Conservation (phyloP, 2,329 filamentous ascomycete species). For the Exophiala lecanii-corni region DNA sequence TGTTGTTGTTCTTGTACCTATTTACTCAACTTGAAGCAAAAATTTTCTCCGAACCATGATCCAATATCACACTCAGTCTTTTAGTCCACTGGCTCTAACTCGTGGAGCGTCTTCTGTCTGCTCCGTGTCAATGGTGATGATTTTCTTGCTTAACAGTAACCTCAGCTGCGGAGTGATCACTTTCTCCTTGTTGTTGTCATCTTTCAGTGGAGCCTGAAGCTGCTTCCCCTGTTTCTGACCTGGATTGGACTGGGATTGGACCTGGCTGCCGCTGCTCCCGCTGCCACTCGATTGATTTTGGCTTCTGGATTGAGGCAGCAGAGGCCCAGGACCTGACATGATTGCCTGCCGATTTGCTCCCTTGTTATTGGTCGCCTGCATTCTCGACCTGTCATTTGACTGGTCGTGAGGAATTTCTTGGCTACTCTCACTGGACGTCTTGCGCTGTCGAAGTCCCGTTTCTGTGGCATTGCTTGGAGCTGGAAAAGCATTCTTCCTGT, state of each 20-base stretch:
- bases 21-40: no score
- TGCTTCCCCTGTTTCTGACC: slow-evolving; percentile 25
- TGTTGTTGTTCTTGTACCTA: no score
- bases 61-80: slow-evolving; percentile 23
- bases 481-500: slow-evolving; percentile 86
- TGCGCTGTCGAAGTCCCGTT: slow-evolving; percentile 13
- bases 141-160: slow-evolving; percentile 55
- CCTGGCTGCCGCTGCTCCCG: neutral
- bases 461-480: slow-evolving; percentile 39
- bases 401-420: neutral
- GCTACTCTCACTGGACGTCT: slow-evolving; percentile 1
- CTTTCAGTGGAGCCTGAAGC: slow-evolving; percentile 22
- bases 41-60: no score
- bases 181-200: slow-evolving; percentile 38
- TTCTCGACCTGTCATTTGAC: neutral
- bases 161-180: slow-evolving; percentile 62
- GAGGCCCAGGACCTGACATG: slow-evolving; percentile 1
- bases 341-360: slow-evolving; percentile 1
- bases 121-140: slow-evolving; percentile 44
- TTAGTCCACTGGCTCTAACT: slow-evolving; percentile 22
- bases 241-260: slow-evolving; percentile 16
- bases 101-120: slow-evolving; percentile 8
- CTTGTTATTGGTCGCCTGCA: neutral
- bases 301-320: neutral
- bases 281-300: neutral